Evolutionary conservation across 148 eudicot species (phyloP), one percentile per base, ranked within the genome.

Genomic region (Fagopyrum homotropicum): DNA sequence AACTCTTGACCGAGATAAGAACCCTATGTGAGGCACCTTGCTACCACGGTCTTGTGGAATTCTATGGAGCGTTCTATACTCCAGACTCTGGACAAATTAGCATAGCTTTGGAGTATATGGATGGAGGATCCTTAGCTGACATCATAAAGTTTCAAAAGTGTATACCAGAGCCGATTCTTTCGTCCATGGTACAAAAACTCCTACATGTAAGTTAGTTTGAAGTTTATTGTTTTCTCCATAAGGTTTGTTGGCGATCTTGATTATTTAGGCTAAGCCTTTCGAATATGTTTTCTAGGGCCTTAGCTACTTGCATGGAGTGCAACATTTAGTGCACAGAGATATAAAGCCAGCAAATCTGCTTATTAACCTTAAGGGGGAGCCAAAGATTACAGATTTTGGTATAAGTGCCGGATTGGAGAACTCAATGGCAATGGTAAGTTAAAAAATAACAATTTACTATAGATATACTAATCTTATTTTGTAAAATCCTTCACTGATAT

Each of bases 291-390:
- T 79, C 46, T 63, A 91, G 98, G 98, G 98, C 69, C 78, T 93
- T 30, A 91, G 78, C 82, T 93, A 91, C 83, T 86, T 93, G 88
- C 96, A 90, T 80, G 90, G 93, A 82, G 92, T 78, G 85, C 85
- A 88, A 76, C 93, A 87, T 81, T 81, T 93, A 72, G 95, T 93
- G 74, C 98, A 93, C 83, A 88, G 98, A 83, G 98, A 93, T 76
- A 93, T 93, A 82, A 93, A 93, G 78, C 98, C 98, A 3, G 98
- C 98, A 77, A 93, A 93, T 84, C 88, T 93, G 86, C 98, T 93
- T 17, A 78, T 93, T 45, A 89, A 93, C 84, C 97, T 93, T 52
- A 89, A 91, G 76, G 98, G 98, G 72, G 95, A 93, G 81, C 89
- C 98, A 26, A 93, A 93, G 86, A 93, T 93, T 76, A 93, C 98